A percentile compares a stretch with the other conserved stretches of the same genome.
Conservation (phyloP, 257 asterid genomes). For the Coffea canephora region DNA sequence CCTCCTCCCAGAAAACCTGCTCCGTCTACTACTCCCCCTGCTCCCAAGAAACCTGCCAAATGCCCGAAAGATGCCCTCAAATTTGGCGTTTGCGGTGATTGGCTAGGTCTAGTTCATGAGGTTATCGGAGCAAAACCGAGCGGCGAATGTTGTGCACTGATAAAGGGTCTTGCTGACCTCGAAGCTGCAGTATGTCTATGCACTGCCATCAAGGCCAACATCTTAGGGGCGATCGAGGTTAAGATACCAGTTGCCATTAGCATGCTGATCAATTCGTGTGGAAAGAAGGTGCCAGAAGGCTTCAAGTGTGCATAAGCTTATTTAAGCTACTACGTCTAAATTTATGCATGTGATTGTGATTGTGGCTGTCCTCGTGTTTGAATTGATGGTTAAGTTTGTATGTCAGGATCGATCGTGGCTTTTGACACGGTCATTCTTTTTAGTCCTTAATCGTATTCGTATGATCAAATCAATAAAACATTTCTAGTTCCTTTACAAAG, state of each 20-base stretch:
- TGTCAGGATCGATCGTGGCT: neutral
- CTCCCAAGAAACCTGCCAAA: constrained; percentile 36
- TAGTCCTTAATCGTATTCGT: neutral
- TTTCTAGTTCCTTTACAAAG: neutral
- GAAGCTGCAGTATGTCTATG: constrained; percentile 90
- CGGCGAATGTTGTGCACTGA: constrained; percentile 54
- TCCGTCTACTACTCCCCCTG: constrained; percentile 23
- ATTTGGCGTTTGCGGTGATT: constrained; percentile 82
- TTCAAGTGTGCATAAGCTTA: constrained; percentile 42
- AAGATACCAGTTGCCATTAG: constrained; percentile 64
- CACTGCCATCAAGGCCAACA: constrained; percentile 77
- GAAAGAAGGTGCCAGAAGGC: constrained; percentile 74
- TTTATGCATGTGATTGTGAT: no score
- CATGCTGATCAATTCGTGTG: constrained; percentile 65
- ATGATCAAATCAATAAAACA: neutral
- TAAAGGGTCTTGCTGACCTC: constrained; percentile 68
- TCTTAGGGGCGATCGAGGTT: constrained; percentile 42
- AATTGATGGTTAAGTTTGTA: neutral
- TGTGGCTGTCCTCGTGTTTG: neutral
- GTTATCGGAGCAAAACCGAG: constrained; percentile 63
- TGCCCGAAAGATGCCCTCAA: constrained; percentile 80
- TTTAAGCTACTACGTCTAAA: no score
- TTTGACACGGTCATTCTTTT: neutral
- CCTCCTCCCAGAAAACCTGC: constrained; percentile 38
- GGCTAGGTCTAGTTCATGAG: constrained; percentile 84